Evolutionary conservation across 257 asterid genomes (phyloP), one percentile per base, ranked within the genome.

Genomic region (Striga asiatica): DNA sequence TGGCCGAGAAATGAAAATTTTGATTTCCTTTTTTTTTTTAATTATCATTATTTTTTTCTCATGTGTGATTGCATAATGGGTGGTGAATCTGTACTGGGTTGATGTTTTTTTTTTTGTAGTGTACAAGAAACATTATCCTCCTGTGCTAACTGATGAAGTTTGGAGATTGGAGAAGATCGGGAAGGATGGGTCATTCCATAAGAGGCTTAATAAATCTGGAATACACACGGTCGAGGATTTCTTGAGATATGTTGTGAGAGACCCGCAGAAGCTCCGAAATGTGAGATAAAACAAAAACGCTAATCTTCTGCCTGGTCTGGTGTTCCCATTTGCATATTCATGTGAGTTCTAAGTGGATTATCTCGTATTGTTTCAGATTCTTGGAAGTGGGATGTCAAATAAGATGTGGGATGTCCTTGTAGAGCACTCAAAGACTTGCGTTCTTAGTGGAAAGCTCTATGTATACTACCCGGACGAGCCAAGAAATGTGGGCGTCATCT

Each of bases 151-250:
- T 48, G 97, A 88, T 67, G 99, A 92, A 56, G 99, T 92, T 38
- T 92, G 99, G 99, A 82, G 99, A 76, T 67, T 92, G 71, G 97
- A 88, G 60, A 88, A 88, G 78, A 92, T 92, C 51, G 99, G 95
- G 49, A 92, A 92, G 73, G 97, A 92, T 70, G 99, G 99, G 58
- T 81, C 95, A 2, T 84, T 82, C 75, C 97, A 92, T 70, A 92
- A 84, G 81, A 88, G 94, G 77, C 95, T 92, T 23, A 81, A 67
- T 63, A 73, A 80, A 65, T 77, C 86, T 35, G 94, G 88, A 29
- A 88, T 92, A 76, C 23, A 0, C 45, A 75, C 78, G 3, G 99
- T 92, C n/a, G 97, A 88, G 79, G 85, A 88, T 66, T 88, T 92
- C 72, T 66, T 88, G 66, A 83, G 83, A 27, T 74, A 81, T 61